These are phyloP conservation scores for Acanthamoeba polyphaga DNA, from an alignment of 208 protist genomes.

Conservation along the genomic window DNA sequence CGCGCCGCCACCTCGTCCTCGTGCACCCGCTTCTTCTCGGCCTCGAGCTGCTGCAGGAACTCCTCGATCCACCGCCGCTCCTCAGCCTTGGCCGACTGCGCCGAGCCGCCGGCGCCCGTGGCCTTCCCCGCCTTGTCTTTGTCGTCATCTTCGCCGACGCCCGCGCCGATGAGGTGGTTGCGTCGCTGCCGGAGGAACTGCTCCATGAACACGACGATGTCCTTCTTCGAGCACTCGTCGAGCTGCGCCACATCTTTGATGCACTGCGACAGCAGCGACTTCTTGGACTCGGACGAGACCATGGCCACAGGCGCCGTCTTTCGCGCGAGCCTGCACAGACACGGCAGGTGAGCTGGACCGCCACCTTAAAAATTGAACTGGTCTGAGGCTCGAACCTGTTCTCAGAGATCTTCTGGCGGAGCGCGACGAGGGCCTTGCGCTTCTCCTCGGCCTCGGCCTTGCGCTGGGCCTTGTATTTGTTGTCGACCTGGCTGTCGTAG, in stretches of 20 bases:
- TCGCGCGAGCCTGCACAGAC: too few relatives aligned
- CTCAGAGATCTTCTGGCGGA: background rate
- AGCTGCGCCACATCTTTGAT: background rate
- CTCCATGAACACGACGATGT: conserved; percentile 25
- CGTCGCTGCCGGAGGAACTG: conserved; percentile 1
- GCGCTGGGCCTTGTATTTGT: background rate
- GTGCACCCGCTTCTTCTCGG: background rate
- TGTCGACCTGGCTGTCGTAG: background rate
- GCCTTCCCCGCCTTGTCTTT: too few relatives aligned
- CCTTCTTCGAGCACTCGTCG: background rate
- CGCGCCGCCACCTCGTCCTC: background rate
- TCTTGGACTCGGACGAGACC: too few relatives aligned
- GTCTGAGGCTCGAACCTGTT: too few relatives aligned
- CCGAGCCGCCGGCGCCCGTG: too few relatives aligned
- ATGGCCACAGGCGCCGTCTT: background rate
- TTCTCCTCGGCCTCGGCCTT: background rate
- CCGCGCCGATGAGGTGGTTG: too few relatives aligned
- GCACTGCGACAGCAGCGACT: too few relatives aligned
- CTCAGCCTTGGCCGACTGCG: background rate
- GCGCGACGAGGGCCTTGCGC: background rate
- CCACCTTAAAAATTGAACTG: background rate
- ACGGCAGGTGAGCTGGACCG: too few relatives aligned
- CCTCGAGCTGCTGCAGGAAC: background rate
- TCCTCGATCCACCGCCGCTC: background rate
- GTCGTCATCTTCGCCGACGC: too few relatives aligned